These are phyloP conservation scores for Mrakia blollopis DNA, from an alignment of 768 basidiomycete genomes.

Conservation along the genomic window DNA sequence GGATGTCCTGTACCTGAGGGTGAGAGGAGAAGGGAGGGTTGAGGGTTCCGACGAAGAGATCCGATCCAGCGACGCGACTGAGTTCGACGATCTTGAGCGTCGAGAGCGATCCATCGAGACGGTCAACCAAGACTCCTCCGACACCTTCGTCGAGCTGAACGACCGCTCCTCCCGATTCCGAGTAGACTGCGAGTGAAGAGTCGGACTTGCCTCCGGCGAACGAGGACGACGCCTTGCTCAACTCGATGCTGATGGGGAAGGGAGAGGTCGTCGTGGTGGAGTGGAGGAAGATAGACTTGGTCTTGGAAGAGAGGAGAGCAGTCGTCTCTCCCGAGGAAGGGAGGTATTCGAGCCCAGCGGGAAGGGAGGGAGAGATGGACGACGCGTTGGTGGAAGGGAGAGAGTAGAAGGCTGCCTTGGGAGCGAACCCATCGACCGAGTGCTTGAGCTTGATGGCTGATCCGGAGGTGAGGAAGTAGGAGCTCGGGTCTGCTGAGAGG, in stretches of 20 bases:
- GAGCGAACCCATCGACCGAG: background rate
- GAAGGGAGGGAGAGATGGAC: background rate
- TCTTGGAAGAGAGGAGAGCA: background rate
- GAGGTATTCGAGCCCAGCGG: background rate
- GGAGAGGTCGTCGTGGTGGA: background rate
- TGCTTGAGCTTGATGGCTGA: background rate
- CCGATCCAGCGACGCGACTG: background rate
- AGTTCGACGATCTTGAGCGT: conserved; percentile 3
- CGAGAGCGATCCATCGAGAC: background rate
- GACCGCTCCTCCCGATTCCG: background rate
- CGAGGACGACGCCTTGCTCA: background rate
- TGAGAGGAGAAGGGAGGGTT: background rate
- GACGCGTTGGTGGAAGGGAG: background rate
- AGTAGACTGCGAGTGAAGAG: background rate
- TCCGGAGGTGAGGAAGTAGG: background rate
- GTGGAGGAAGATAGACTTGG: background rate
- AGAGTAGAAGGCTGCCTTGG: background rate
- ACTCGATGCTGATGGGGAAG: background rate
- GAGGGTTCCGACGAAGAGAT: conserved; percentile 6
- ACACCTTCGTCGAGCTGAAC: background rate
- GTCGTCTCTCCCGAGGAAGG: background rate
- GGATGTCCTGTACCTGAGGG: too few species aligned
- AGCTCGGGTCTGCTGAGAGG: background rate
- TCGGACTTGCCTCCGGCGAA: background rate
- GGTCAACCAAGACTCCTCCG: background rate